Evolutionary conservation across 1,284 basidiomycete species (phyloP).

Genomic region (Grifola frondosa): DNA sequence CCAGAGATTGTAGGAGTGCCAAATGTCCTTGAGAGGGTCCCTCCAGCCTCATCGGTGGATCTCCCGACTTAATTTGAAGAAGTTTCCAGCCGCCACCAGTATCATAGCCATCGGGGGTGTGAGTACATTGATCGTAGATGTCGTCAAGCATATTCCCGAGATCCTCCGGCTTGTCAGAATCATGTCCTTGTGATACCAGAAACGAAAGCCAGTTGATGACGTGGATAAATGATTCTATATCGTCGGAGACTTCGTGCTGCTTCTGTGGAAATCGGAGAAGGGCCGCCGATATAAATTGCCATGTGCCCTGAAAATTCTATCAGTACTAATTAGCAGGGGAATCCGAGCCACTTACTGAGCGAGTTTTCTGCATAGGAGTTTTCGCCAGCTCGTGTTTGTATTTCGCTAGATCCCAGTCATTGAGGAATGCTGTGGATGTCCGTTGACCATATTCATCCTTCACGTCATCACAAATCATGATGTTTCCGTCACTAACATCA

Average conservation of each 20-base stretch:
- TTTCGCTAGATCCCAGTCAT: conserved; percentile 10
- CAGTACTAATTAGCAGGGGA: too few species aligned
- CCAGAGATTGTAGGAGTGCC: too few species aligned
- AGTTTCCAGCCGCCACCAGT: too few species aligned
- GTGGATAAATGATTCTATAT: conserved; percentile 14
- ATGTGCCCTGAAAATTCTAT: conserved; percentile 9
- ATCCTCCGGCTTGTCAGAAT: too few species aligned
- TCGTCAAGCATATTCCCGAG: too few species aligned
- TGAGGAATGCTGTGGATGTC: conserved; percentile 7
- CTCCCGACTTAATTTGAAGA: too few species aligned
- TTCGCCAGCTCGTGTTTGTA: not conserved
- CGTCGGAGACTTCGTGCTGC: conserved; percentile 10
- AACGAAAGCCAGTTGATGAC: conserved; percentile 6
- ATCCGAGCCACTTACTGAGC: conserved; percentile 4
- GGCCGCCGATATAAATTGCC: conserved; percentile 12
- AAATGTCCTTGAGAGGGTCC: too few species aligned
- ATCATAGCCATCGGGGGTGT: too few species aligned
- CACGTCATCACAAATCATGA: conserved; percentile 1
- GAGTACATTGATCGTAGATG: too few species aligned
- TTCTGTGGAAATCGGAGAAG: conserved; percentile 4
- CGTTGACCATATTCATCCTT: conserved; percentile 1
- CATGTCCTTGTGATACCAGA: too few species aligned
- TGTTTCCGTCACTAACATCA: conserved; percentile 6
- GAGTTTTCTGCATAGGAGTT: not conserved
- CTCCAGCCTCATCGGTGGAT: too few species aligned